A percentile compares a stretch with the other conserved stretches of the same genome.
These are phyloP conservation scores for Flaveria ramosissima DNA, from an alignment of 129 eudicot genomes.

Conservation along the genomic window DNA sequence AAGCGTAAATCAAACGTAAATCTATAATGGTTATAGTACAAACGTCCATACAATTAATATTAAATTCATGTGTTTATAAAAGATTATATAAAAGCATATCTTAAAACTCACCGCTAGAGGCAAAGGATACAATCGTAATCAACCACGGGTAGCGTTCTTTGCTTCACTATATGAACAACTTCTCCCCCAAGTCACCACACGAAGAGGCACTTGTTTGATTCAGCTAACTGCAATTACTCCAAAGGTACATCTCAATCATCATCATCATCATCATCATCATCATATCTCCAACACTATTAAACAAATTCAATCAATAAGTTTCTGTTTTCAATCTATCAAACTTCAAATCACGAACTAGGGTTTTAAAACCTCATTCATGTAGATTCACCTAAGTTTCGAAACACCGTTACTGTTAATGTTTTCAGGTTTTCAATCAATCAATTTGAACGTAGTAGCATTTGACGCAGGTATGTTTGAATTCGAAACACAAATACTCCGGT, in stretches of 20 bases:
- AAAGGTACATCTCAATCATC: slow-evolving; percentile 29
- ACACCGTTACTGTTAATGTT: neutral
- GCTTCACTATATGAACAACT: slow-evolving; percentile 6
- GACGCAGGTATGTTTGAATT: slow-evolving; percentile 10
- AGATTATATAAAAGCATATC: too few species aligned
- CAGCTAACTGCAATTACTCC: neutral
- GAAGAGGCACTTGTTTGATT: slow-evolving; percentile 23
- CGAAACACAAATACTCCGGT: neutral
- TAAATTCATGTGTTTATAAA: too few species aligned
- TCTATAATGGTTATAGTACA: too few species aligned
- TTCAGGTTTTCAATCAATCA: neutral
- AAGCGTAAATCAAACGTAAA: neutral
- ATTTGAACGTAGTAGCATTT: neutral
- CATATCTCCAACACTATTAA: neutral
- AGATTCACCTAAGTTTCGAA: too few species aligned
- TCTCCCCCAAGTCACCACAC: slow-evolving; percentile 11
- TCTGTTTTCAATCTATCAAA: neutral
- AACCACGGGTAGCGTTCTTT: neutral
- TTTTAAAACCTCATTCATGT: slow-evolving; percentile 2
- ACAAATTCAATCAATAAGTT: neutral
- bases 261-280: neutral
- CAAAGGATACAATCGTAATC: slow-evolving; percentile 12
- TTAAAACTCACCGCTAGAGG: slow-evolving; percentile 8
- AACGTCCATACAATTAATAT: too few species aligned
- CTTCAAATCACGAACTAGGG: slow-evolving; percentile 27